Evolutionary conservation across 1,284 basidiomycete genomes (phyloP).

Genomic region (Xerocomus minutiporus): DNA sequence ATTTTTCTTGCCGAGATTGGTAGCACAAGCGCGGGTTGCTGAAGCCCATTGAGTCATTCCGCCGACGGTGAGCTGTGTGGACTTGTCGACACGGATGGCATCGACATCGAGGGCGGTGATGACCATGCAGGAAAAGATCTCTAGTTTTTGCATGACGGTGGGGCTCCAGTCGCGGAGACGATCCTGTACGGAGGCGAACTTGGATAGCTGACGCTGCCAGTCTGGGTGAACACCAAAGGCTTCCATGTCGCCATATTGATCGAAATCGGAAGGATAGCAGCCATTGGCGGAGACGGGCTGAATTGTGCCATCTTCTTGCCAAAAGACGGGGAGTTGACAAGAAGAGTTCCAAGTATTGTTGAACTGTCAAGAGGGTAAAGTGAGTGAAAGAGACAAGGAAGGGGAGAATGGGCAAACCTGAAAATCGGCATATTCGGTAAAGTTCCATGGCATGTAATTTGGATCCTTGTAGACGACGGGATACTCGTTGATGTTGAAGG

Average conservation of each 20-base stretch:
- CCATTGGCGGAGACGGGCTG: slow-evolving; percentile 54
- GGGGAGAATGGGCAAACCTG: slow-evolving; percentile 36
- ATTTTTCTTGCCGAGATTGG: slow-evolving; percentile 69
- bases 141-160: slow-evolving; percentile 69
- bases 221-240: slow-evolving; percentile 94
- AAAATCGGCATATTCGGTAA: slow-evolving; percentile 81
- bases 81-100: slow-evolving; percentile 90
- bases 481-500: slow-evolving; percentile 75
- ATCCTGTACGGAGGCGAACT: slow-evolving; percentile 92
- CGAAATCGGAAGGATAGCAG: slow-evolving; percentile 79
- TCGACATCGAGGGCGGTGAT: slow-evolving; percentile 86
- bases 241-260: slow-evolving; percentile 93
- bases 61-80: slow-evolving; percentile 84
- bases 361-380: slow-evolving; percentile 38
- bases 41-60: slow-evolving; percentile 74
- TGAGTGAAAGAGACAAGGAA: neutral
- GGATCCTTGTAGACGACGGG: slow-evolving; percentile 74
- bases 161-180: slow-evolving; percentile 87
- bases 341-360: slow-evolving; percentile 65
- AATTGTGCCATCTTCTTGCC: slow-evolving; percentile 67
- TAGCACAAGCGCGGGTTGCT: slow-evolving; percentile 70
- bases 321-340: slow-evolving; percentile 75
- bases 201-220: slow-evolving; percentile 89
- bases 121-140: slow-evolving; percentile 76
- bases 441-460: slow-evolving; percentile 75